Base-by-base conservation (phyloP, 108 stramenopile species). In the Skeletonema potamos region DNA sequence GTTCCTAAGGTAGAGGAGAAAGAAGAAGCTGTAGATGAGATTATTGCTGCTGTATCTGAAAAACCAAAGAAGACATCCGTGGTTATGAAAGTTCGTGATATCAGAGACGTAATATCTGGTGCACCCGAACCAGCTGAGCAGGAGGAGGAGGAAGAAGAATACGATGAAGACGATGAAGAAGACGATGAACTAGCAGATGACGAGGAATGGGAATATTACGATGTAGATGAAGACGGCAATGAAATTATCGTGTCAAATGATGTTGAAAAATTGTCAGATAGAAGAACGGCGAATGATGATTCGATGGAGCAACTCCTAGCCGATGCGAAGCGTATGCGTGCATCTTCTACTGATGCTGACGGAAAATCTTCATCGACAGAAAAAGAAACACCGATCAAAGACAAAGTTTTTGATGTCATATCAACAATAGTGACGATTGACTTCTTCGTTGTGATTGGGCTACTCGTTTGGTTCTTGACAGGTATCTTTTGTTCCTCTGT, bases 401-500 rank as follows among this genome's bases (percentile, higher is more conserved):
- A 81, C 10, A 76, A 63, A 3, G 48, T 87, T 37, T 81, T 85
- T 44, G 83, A 82, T 62, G 80, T 78, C 24, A 84, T 97, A 37
- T 91, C 92, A 9, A 92, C 90, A 10, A 81, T 97, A 39, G 89
- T 97, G n/a, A 93, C 92, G 11, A 81, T 87, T 29, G 96, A 97
- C 82, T 97, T 97, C 80, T 97, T 97, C 77, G 71, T 97, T 4
- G 94, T 97, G 18, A 72, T 87, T 63, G 92, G 58, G 27, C 86
- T 97, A 11, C 76, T 97, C 62, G 66, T 84, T 13, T 97, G 96
- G 96, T 96, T 97, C 74, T 62, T 97, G 59, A 74, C 83, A 44
- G 96, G 95, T 13, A 95, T 97, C 32, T 90, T 93, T 58, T 86
- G 87, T 20, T 80, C 87, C 17, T 79, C 65, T 51, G 84, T 92